These are phyloP conservation scores for Teratosphaeria epicoccoides DNA, from an alignment of 2,329 filamentous ascomycete species.

Conservation along the genomic window DNA sequence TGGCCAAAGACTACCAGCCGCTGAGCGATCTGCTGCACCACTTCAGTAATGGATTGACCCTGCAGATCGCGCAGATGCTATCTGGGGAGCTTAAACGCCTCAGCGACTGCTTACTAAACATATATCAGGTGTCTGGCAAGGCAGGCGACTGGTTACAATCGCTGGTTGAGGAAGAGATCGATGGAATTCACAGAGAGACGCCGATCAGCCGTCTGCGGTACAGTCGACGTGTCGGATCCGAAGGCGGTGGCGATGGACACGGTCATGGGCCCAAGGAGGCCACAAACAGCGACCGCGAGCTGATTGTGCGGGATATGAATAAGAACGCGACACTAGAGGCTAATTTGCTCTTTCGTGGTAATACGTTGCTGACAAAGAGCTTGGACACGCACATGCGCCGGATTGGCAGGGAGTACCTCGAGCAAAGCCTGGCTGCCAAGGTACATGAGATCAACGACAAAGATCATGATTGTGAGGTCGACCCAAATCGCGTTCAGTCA, in stretches of 20 bases:
- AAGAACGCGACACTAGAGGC: slow-evolving; percentile 76
- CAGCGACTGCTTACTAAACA: slow-evolving; percentile 79
- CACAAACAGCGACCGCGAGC: slow-evolving; percentile 50
- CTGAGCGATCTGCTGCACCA: slow-evolving; percentile 75
- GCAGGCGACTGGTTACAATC: slow-evolving; percentile 85
- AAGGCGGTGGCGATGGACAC: slow-evolving; percentile 51
- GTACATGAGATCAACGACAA: slow-evolving; percentile 80
- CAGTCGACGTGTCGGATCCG: slow-evolving; percentile 55
- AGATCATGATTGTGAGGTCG: slow-evolving; percentile 89
- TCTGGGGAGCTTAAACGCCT: slow-evolving; percentile 68
- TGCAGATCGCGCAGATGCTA: slow-evolving; percentile 70
- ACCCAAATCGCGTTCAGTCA: slow-evolving; percentile 64
- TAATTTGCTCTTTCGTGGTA: slow-evolving; percentile 89
- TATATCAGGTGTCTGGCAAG: slow-evolving; percentile 83
- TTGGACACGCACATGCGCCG: slow-evolving; percentile 94
- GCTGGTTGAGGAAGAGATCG: slow-evolving; percentile 92
- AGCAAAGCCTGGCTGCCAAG: slow-evolving; percentile 76
- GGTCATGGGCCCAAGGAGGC: slow-evolving; percentile 15
- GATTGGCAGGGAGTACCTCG: slow-evolving; percentile 82
- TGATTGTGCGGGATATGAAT: slow-evolving; percentile 64
- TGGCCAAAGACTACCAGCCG: slow-evolving; percentile 72
- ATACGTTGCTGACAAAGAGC: slow-evolving; percentile 84
- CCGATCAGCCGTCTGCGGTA: slow-evolving; percentile 58
- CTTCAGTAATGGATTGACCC: slow-evolving; percentile 72
- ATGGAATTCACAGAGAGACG: slow-evolving; percentile 75